A percentile compares a stretch with the other conserved stretches of the same genome.
phyloP scores from a whole-genome alignment of 331 rosid genomes.

The Acacia concinna region DNA sequence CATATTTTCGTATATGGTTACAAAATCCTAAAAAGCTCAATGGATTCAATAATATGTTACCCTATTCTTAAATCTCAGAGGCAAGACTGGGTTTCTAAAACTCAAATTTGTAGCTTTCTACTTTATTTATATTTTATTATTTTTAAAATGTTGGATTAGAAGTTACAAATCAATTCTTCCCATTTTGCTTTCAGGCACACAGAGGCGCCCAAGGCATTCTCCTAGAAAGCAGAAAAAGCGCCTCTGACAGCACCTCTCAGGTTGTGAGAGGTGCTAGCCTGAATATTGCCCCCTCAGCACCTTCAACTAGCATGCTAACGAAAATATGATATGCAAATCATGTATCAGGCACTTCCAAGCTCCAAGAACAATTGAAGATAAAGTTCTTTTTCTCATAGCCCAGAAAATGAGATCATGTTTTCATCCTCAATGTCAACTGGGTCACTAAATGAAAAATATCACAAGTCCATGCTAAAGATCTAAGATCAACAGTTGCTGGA shows the following conservation, averaged over 20 bases:
- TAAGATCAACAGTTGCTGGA: background rate
- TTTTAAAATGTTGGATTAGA: background rate
- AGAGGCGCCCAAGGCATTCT: background rate
- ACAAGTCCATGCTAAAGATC: conserved; percentile 1
- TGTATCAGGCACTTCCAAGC: background rate
- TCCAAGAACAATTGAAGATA: background rate
- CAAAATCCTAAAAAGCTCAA: background rate
- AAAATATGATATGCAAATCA: background rate
- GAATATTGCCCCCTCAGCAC: background rate
- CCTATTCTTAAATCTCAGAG: background rate
- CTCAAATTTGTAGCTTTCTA: background rate
- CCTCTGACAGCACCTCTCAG: background rate
- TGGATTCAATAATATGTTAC: background rate
- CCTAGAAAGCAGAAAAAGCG: background rate
- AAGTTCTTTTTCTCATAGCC: background rate
- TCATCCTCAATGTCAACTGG: conserved; percentile 9
- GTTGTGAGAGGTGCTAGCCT: background rate
- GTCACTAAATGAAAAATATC: background rate
- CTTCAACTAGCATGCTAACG: background rate
- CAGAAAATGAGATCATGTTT: background rate
- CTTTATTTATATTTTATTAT: background rate
- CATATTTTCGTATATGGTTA: background rate
- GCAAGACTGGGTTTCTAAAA: background rate
- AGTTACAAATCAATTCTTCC: background rate
- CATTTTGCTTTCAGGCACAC: background rate